Percentiles rank a stretch among this genome's conserved stretches.
Evolutionary conservation across 106 monocot species (phyloP).

Genomic region (Iris macrosiphon): DNA sequence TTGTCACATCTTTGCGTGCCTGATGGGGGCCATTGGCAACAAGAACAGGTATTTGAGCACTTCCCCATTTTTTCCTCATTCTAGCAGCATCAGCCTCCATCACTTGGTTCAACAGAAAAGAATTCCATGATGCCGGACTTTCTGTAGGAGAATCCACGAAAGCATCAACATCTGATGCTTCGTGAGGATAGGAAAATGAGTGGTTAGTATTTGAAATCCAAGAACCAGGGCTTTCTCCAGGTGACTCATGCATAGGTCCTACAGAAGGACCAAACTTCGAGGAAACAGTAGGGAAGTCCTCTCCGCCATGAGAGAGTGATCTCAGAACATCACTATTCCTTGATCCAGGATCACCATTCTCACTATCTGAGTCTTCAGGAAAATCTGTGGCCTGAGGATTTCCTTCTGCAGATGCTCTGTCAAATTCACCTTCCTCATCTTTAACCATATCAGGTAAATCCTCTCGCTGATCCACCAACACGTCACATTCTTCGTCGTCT

Average conservation of each 20-base stretch:
- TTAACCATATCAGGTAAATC: slow-evolving; percentile 23
- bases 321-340: slow-evolving; percentile 38
- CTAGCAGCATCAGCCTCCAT: slow-evolving; percentile 48
- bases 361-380: slow-evolving; percentile 42
- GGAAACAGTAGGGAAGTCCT: slow-evolving; percentile 13
- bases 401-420: slow-evolving; percentile 31
- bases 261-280: slow-evolving; percentile 20
- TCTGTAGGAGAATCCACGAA: slow-evolving; percentile 52
- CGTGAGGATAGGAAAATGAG: slow-evolving; percentile 50
- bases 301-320: slow-evolving; percentile 21
- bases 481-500: slow-evolving; percentile 30
- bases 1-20: slow-evolving; percentile 55
- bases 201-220: slow-evolving; percentile 46
- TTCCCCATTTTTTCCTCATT: slow-evolving; percentile 94
- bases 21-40: slow-evolving; percentile 36
- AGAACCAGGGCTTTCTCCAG: slow-evolving; percentile 48
- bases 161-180: slow-evolving; percentile 65
- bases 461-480: slow-evolving; percentile 24
- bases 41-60: slow-evolving; percentile 58
- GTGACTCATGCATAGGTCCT: slow-evolving; percentile 33
- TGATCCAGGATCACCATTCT: slow-evolving; percentile 42
- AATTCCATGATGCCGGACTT: slow-evolving; percentile 57
- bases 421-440: slow-evolving; percentile 36
- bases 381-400: slow-evolving; percentile 19
- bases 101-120: slow-evolving; percentile 38